Conservation (phyloP, 441 rosid genomes). For the Jatropha multifida region DNA sequence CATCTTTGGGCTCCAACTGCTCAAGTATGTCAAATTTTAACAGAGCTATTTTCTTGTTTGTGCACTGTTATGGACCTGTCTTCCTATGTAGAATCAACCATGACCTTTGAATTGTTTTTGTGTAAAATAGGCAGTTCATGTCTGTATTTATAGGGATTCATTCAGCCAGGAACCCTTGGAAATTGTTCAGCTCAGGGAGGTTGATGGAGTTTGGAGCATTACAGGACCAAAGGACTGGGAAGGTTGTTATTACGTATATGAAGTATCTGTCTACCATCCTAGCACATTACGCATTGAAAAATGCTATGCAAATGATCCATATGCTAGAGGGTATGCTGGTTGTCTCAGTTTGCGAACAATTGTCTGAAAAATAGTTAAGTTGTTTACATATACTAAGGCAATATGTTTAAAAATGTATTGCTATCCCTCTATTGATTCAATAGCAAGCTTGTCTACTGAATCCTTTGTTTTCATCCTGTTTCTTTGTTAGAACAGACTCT, state of each 20-base stretch:
- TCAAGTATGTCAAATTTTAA: conserved; percentile 47
- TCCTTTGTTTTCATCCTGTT: conserved; percentile 27
- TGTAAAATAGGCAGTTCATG: conserved; percentile 57
- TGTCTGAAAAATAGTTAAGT: conserved; percentile 24
- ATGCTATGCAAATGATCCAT: conserved; percentile 94
- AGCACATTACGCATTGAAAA: conserved; percentile 73
- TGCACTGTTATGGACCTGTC: conserved; percentile 10
- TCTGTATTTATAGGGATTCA: conserved; percentile 53
- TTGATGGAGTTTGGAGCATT: conserved; percentile 75
- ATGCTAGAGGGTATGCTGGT: conserved; percentile 82
- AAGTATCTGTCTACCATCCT: conserved; percentile 81
- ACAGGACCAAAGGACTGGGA: conserved; percentile 75
- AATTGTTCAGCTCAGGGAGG: conserved; percentile 54
- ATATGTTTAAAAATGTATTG: conserved; percentile 10
- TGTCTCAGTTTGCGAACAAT: conserved; percentile 34
- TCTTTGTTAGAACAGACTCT: conserved; percentile 61
- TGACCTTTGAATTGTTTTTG: conserved; percentile 23
- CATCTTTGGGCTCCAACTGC: conserved; percentile 99
- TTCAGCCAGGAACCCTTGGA: conserved; percentile 51
- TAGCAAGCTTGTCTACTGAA: not conserved
- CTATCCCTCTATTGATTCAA: not conserved
- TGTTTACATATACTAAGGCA: conserved; percentile 12
- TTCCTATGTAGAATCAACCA: conserved; percentile 6
- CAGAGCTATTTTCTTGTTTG: conserved; percentile 8
- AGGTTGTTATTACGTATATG: conserved; percentile 83